These are phyloP conservation scores for Thelonectria olida DNA, from an alignment of 2,329 filamentous ascomycete genomes.

Conservation along the genomic window DNA sequence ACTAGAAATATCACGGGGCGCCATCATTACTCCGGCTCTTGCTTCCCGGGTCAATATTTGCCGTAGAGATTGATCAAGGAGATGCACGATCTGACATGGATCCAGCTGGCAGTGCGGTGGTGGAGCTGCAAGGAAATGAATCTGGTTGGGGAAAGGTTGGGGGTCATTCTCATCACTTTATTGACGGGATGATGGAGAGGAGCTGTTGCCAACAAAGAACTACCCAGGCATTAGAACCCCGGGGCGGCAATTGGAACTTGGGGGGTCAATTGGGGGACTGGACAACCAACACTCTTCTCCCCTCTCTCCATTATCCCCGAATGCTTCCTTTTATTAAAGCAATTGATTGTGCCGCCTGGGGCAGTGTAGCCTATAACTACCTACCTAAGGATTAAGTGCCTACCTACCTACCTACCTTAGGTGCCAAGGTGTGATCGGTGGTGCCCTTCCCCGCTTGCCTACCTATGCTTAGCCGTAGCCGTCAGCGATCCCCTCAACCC, in stretches of 20 bases:
- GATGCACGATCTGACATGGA: conserved; percentile 9
- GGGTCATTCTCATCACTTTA: too few relatives aligned
- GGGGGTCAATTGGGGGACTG: neutral
- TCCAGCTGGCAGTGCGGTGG: neutral
- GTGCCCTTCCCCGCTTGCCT: too few relatives aligned
- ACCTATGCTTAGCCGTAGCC: neutral
- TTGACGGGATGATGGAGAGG: too few relatives aligned
- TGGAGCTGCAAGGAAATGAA: neutral
- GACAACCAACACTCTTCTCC: neutral
- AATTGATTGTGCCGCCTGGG: too few relatives aligned
- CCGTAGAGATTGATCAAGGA: neutral
- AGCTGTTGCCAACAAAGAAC: too few relatives aligned
- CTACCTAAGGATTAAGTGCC: too few relatives aligned
- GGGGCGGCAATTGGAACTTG: too few relatives aligned
- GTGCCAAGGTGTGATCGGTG: too few relatives aligned
- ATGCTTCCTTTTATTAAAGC: too few relatives aligned
- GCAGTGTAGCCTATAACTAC: too few relatives aligned
- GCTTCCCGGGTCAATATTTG: neutral
- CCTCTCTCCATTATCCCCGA: neutral
- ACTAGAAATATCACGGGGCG: neutral
- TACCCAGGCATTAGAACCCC: too few relatives aligned
- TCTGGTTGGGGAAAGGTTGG: conserved; percentile 2
- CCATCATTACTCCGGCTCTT: neutral
- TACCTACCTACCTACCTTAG: too few relatives aligned
- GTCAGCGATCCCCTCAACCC: neutral